Evolutionary conservation across 2,329 filamentous ascomycete genomes (phyloP).

Genomic region (Aspergillus transmontanensis): DNA sequence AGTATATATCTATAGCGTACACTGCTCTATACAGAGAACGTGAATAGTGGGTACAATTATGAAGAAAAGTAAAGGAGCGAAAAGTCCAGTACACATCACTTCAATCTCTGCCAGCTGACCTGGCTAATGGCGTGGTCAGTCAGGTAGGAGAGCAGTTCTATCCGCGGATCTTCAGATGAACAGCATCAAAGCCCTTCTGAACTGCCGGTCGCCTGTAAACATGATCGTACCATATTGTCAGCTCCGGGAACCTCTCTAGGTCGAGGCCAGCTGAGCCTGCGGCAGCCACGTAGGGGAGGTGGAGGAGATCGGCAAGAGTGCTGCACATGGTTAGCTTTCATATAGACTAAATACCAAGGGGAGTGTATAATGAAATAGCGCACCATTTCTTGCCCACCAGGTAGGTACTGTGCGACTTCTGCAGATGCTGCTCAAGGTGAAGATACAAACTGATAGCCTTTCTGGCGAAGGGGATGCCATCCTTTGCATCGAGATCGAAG

Average conservation of each 20-base stretch:
- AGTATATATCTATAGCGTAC: background rate
- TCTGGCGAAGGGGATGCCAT: conserved; percentile 1
- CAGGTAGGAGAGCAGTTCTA: background rate
- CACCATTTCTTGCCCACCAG: conserved; percentile 18
- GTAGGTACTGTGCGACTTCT: conserved; percentile 6
- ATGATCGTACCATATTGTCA: conserved; percentile 20
- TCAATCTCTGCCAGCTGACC: background rate
- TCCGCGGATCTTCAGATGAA: background rate
- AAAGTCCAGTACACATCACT: background rate
- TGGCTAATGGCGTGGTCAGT: background rate
- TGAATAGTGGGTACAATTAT: background rate
- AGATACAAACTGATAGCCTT: conserved; percentile 14
- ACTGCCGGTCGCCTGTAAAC: background rate
- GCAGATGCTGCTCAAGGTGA: conserved; percentile 13
- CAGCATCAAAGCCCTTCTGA: background rate
- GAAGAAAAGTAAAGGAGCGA: background rate
- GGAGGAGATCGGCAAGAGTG: conserved; percentile 14
- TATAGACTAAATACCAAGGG: background rate
- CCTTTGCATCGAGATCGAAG: background rate
- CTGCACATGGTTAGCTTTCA: background rate
- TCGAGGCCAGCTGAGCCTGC: conserved; percentile 10
- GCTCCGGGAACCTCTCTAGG: conserved; percentile 15
- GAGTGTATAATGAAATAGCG: background rate
- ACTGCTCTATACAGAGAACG: background rate
- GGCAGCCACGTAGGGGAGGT: conserved; percentile 14